Base-by-base conservation (phyloP, 2,329 filamentous ascomycete species). In the Xylaria sp. region DNA sequence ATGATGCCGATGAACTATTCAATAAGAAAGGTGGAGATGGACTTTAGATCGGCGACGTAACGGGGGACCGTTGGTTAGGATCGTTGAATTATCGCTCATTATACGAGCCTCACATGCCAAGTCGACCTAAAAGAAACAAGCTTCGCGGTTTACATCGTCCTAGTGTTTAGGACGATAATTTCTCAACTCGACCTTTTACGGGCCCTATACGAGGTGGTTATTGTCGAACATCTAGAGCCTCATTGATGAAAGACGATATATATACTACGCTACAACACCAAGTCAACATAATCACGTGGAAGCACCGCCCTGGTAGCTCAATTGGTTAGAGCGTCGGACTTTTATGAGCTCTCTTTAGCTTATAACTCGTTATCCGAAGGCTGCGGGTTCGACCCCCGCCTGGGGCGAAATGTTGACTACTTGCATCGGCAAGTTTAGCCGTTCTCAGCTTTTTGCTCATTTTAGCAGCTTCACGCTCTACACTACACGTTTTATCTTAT, bases 311-410 rank as follows among this genome's bases (percentile, higher is more conserved):
- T 68, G 70, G 70, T 73, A 73, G 71, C 71, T 73, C 71, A 73
- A 73, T 73, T 72, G 71, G 71, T 59, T 69, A 73, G 71, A 73
- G 71, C 71, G 71, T 73, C 62, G 71, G 71, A 73, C 71, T 73
- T 73, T 73, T 73, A 73, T 59, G 4, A 12, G 28, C 43, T 18
- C 15, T 39, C 23, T 15, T 15, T 28, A 25, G 2, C 12, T 63
- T n/a, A 12, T 15, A 46, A 57, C 25, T 18, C 3, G 43, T 12
- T 36, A 75, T 76, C 75, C 75, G 71, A 76, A 76, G 75, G 75
- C 72, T 76, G 75, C 70, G 74, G 75, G 74, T 76, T 76, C 75
- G 75, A 76, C 71, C 74, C 75, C 75, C 75, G 71, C 75, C 72
- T 74, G 72, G 73, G 75, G 74, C 73, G 73, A 18, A 12, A 36